phyloP scores from a whole-genome alignment of 2,329 filamentous ascomycete genomes.

The Eutypa lata region DNA sequence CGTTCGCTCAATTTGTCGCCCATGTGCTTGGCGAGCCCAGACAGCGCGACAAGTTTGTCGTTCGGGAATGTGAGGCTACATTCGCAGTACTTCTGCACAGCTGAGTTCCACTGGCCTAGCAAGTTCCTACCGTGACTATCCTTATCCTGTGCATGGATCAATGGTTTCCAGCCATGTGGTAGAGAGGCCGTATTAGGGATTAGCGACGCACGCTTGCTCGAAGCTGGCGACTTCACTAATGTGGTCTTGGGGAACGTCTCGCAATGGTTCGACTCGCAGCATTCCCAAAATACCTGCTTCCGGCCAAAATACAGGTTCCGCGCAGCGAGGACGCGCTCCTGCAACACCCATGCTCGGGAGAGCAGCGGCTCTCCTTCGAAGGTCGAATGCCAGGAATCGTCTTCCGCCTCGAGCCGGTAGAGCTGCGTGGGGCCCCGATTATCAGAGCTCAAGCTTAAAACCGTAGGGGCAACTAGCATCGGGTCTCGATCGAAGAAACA shows the following conservation, averaged over 20 bases:
- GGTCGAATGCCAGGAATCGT: slow-evolving; percentile 2
- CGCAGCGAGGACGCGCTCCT: slow-evolving; percentile 16
- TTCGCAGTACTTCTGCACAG: slow-evolving; percentile 5
- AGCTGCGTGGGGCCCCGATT: not conserved
- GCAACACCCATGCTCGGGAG: slow-evolving; percentile 16
- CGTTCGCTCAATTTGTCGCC: not conserved
- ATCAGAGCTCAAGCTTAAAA: slow-evolving; percentile 6
- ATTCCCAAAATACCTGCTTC: slow-evolving; percentile 19
- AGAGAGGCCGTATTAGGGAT: not conserved
- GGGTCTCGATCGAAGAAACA: slow-evolving; percentile 14
- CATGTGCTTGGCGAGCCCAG: slow-evolving; percentile 15
- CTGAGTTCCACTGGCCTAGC: not conserved
- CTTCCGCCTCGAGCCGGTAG: slow-evolving; percentile 3
- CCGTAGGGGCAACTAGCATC: slow-evolving; percentile 1
- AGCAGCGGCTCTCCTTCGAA: slow-evolving; percentile 10
- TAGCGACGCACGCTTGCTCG: not conserved
- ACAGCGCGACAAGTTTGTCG: slow-evolving; percentile 18
- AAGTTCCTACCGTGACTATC: not conserved
- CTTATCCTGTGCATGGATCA: not conserved
- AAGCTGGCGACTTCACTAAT: not conserved
- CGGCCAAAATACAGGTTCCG: slow-evolving; percentile 18
- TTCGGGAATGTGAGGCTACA: slow-evolving; percentile 8
- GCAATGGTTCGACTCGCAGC: slow-evolving; percentile 7
- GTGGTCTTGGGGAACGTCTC: slow-evolving; percentile 8
- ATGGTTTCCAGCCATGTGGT: slow-evolving; percentile 5